A percentile compares a stretch with the other conserved stretches of the same genome.
Evolutionary conservation across 139 green algal species (phyloP).

Genomic region (Axilococcus clingmanii): DNA sequence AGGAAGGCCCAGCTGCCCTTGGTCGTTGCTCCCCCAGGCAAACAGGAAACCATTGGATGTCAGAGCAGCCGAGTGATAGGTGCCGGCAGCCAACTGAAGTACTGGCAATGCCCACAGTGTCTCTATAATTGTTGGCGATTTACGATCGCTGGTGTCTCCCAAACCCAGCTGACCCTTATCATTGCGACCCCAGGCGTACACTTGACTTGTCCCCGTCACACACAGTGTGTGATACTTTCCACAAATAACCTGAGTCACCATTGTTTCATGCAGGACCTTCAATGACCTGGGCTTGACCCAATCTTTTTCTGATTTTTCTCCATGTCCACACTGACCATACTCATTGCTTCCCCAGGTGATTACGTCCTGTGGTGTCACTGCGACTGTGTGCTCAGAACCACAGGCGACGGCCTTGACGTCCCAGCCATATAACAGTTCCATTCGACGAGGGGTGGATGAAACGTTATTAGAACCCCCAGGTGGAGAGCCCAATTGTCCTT

Average conservation of each 20-base stretch:
- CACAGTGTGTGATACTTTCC: slow-evolving; percentile 66
- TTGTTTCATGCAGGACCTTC: slow-evolving; percentile 45
- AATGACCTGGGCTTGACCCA: slow-evolving; percentile 42
- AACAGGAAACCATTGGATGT: slow-evolving; percentile 77
- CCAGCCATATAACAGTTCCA: slow-evolving; percentile 45
- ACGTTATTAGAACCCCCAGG: slow-evolving; percentile 23
- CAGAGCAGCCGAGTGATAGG: slow-evolving; percentile 64
- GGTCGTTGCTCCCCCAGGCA: slow-evolving; percentile 73
- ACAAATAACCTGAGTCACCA: slow-evolving; percentile 64
- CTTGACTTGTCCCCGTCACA: slow-evolving; percentile 68
- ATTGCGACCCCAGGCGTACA: slow-evolving; percentile 77
- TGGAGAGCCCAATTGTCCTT: slow-evolving; percentile 39
- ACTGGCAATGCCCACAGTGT: slow-evolving; percentile 74
- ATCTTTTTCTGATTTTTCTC: slow-evolving; percentile 35
- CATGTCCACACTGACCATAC: slow-evolving; percentile 69
- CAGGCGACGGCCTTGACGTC: slow-evolving; percentile 38
- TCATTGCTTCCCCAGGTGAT: slow-evolving; percentile 73
- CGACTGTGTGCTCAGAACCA: slow-evolving; percentile 66
- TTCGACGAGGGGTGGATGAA: slow-evolving; percentile 36
- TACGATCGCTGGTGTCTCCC: slow-evolving; percentile 45
- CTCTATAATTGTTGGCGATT: slow-evolving; percentile 47
- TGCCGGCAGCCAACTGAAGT: slow-evolving; percentile 61
- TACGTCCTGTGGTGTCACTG: slow-evolving; percentile 60
- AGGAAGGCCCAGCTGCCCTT: slow-evolving; percentile 77
- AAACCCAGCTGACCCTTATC: slow-evolving; percentile 65